Evolutionary conservation across 257 asterid species (phyloP).

Genomic region (Solanum pimpinellifolium): DNA sequence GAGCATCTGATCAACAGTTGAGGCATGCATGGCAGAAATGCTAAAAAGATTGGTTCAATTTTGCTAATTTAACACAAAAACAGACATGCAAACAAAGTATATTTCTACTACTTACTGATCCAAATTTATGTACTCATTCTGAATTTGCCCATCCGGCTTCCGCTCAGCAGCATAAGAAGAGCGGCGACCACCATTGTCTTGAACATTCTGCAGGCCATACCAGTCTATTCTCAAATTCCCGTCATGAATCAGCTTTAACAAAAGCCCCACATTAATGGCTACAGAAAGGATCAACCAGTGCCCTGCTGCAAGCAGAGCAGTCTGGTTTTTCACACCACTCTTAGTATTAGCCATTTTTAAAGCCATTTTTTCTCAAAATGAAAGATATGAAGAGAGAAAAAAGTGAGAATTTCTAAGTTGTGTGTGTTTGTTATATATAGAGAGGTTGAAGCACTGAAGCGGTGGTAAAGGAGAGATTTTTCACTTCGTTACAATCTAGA

Average conservation of each 20-base stretch:
- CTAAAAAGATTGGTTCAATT: neutral
- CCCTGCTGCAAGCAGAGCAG: neutral
- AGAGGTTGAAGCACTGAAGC: neutral
- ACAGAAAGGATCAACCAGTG: conserved; percentile 13
- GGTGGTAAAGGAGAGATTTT: neutral
- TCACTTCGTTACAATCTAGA: neutral
- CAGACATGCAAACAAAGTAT: neutral
- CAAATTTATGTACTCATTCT: conserved; percentile 29
- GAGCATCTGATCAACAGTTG: neutral
- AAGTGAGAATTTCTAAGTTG: neutral
- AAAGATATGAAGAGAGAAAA: neutral
- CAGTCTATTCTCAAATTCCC: neutral
- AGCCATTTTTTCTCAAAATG: neutral
- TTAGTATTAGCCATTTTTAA: neutral
- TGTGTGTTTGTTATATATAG: neutral
- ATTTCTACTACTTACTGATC: conserved; percentile 59
- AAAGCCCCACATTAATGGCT: conserved; percentile 16
- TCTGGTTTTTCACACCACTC: neutral
- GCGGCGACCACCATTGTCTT: neutral
- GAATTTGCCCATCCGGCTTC: neutral
- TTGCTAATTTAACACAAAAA: neutral
- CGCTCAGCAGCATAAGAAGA: neutral
- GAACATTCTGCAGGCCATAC: neutral
- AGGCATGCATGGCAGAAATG: neutral
- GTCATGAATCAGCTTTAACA: conserved; percentile 10